Evolutionary conservation across 2,329 filamentous ascomycete species (phyloP), one percentile per base, ranked within the genome.

Genomic region (Pleomassaria siparia): DNA sequence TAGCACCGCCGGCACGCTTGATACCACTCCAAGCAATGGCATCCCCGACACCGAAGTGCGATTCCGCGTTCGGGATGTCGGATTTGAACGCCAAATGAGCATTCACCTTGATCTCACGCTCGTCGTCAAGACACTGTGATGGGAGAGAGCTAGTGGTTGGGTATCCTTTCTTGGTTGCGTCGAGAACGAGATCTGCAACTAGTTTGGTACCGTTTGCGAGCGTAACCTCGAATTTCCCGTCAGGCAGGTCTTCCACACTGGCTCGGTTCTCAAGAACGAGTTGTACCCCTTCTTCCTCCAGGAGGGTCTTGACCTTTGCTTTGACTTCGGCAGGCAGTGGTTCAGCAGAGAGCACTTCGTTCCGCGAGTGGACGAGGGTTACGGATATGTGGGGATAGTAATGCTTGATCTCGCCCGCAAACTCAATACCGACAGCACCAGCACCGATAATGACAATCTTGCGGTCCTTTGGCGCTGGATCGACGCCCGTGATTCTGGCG

Each of bases 381-480:
- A 92, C 84, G 32, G 80, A 79, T 44, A 83, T 73, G 10, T 79
- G 60, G 0, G 89, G 87, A 51, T 85, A 78, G 20, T 84, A 74
- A 37, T 81, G 67, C 70, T 91, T 91, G 44, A 91, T 74, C 72
- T 94, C 88, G 1, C 86, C 83, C 0, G 89, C 87, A 79, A 92
- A 90, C 66, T 92, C 88, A 45, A 91, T 84, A 8, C 89, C 89
- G 1, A 91, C 88, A 6, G 88, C 89, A 41, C 79, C 83, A 54
- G 88, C 88, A 15, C 88, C 88, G n/a, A 92, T 83, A 18, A 92
- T 77, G 0, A 88, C 80, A 1, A 91, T 80, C 0, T 81, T 83
- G 30, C 67, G 51, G 7, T 63, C 62, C 20, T 61, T 54, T 20
- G 62, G 58, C 5, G 54, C 44, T n/a, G 53, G 41, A 13, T 66